Evolutionary conservation across 2,329 filamentous ascomycete genomes (phyloP).

Genomic region (Blastomyces emzantsi): DNA sequence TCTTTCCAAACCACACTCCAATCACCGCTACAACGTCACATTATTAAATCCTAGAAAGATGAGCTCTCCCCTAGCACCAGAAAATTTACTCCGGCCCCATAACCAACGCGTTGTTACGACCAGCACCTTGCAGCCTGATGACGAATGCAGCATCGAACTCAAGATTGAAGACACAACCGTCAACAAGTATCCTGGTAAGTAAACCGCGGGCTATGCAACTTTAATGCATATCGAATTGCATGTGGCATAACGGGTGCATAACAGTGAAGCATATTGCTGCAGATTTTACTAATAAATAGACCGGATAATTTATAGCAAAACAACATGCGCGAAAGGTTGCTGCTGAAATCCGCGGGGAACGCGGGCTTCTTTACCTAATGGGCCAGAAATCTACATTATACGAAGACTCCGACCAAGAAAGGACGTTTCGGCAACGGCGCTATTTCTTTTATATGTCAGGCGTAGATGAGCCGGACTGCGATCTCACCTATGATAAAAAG

Average conservation of each 20-base stretch:
- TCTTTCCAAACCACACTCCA: too few relatives aligned
- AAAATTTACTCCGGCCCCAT: neutral
- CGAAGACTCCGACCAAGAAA: slow-evolving; percentile 50
- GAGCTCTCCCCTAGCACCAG: neutral
- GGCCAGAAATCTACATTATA: slow-evolving; percentile 43
- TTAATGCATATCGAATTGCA: neutral
- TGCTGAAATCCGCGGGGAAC: slow-evolving; percentile 29
- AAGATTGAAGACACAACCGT: slow-evolving; percentile 22
- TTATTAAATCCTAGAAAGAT: neutral
- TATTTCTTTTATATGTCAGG: slow-evolving; percentile 56
- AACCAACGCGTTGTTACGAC: neutral
- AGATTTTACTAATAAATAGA: neutral
- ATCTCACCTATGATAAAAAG: slow-evolving; percentile 49
- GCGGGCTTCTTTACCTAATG: slow-evolving; percentile 49
- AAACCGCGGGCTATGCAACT: neutral
- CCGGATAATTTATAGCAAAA: slow-evolving; percentile 34
- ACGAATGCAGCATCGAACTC: slow-evolving; percentile 25
- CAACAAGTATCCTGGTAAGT: slow-evolving; percentile 37
- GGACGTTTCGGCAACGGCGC: slow-evolving; percentile 49
- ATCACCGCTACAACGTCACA: too few relatives aligned
- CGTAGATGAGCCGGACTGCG: slow-evolving; percentile 45
- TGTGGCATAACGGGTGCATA: neutral
- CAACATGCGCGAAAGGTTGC: slow-evolving; percentile 42
- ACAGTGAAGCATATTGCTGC: neutral
- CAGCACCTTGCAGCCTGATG: neutral